Evolutionary conservation across 2,329 filamentous ascomycete species (phyloP).

Genomic region (Colletotrichum euphorbiae): DNA sequence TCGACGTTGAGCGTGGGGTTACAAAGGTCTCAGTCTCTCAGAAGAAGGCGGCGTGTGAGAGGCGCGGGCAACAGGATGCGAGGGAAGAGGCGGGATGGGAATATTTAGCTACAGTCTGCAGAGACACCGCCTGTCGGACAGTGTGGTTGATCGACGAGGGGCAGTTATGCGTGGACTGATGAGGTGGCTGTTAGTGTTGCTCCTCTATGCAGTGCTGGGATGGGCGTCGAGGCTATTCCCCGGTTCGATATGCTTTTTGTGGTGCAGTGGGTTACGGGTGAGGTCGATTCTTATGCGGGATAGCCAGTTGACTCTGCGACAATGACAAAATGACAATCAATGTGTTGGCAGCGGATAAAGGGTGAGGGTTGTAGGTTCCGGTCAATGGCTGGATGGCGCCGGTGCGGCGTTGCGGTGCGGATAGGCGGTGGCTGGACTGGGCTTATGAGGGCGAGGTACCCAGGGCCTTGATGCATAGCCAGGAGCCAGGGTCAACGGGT

Average conservation of each 20-base stretch:
- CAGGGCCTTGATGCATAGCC: neutral
- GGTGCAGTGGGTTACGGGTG: constrained; percentile 31
- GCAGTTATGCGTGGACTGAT: constrained; percentile 27
- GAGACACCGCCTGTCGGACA: constrained; percentile 7
- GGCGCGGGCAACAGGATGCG: neutral
- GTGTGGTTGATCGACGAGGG: constrained; percentile 21
- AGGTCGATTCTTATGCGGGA: constrained; percentile 24
- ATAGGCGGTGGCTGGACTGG: constrained; percentile 15
- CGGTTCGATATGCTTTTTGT: constrained; percentile 15
- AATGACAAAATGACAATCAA: constrained; percentile 30
- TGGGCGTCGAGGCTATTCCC: constrained; percentile 15
- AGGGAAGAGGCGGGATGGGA: neutral
- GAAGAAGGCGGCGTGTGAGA: neutral
- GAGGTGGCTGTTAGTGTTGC: constrained; percentile 32
- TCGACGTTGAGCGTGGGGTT: constrained; percentile 28
- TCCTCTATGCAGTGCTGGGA: constrained; percentile 26
- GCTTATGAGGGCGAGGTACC: constrained; percentile 18
- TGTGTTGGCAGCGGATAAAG: constrained; percentile 28
- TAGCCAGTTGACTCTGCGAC: constrained; percentile 8
- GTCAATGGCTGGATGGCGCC: constrained; percentile 25
- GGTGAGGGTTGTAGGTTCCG: constrained; percentile 15
- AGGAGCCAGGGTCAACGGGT: neutral
- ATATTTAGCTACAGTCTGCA: constrained; percentile 27
- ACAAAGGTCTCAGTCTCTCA: neutral
- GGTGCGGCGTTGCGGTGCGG: constrained; percentile 14